Percentiles rank a stretch among this genome's conserved stretches.
Evolutionary conservation across 2,329 filamentous ascomycete genomes (phyloP).

Genomic region (Fusarium sp.): DNA sequence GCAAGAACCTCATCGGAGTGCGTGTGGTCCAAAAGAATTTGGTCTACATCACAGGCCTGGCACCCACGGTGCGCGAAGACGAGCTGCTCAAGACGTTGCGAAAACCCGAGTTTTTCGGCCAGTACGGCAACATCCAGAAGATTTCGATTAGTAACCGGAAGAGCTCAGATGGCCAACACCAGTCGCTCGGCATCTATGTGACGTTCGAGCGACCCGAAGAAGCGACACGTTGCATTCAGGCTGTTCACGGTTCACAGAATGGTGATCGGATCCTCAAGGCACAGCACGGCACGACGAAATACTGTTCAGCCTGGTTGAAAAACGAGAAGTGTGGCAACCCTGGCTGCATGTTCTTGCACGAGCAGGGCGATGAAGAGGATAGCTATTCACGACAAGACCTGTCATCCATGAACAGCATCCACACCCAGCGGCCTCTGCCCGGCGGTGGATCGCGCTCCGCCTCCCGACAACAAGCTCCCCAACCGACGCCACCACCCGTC

Average conservation of each 20-base stretch:
- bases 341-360: constrained; percentile 98
- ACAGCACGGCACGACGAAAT: constrained; percentile 92
- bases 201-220: constrained; percentile 95
- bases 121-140: constrained; percentile 98
- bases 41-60: constrained; percentile 96
- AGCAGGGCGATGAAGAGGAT: constrained; percentile 97
- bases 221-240: constrained; percentile 89
- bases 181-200: constrained; percentile 97
- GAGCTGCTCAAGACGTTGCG: constrained; percentile 91
- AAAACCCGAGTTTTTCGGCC: constrained; percentile 94
- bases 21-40: constrained; percentile 98
- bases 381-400: constrained; percentile 96
- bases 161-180: constrained; percentile 80
- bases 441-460: constrained; percentile 67
- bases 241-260: constrained; percentile 93
- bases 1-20: constrained; percentile 95
- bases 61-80: constrained; percentile 92
- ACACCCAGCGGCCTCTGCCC: constrained; percentile 79
- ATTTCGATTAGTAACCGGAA: constrained; percentile 98
- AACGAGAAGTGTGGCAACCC: constrained; percentile 96
- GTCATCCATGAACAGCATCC: constrained; percentile 93
- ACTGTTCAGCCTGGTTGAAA: constrained; percentile 96
- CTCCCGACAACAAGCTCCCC: constrained; percentile 65
- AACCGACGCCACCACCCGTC: constrained; percentile 58
- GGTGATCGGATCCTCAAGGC: constrained; percentile 88